Evolutionary conservation across 768 basidiomycete genomes (phyloP).

Genomic region (Suillus brevipes): DNA sequence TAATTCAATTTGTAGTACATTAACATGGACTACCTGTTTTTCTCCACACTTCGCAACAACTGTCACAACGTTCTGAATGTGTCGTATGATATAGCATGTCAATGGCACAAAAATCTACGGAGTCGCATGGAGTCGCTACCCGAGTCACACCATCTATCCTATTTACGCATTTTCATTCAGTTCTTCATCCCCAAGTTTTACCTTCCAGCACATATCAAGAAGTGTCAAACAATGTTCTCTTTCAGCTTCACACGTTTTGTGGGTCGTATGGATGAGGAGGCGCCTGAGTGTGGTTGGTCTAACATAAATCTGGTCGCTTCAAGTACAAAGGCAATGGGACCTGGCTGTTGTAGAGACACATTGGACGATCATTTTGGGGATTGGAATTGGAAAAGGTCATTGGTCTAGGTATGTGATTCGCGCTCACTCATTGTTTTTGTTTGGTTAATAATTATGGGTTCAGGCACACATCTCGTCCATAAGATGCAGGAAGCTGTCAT

Average conservation of each 20-base stretch:
- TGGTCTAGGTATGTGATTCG: conserved; percentile 21
- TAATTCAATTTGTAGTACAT: background rate
- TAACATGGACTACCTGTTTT: conserved; percentile 4
- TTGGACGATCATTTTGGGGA: conserved; percentile 38
- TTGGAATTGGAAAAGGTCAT: conserved; percentile 35
- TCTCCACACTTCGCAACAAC: background rate
- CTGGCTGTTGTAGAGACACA: conserved; percentile 31
- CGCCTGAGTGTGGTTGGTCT: conserved; percentile 37
- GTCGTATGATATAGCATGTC: conserved; percentile 26
- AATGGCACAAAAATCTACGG: conserved; percentile 15
- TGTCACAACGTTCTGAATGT: conserved; percentile 1
- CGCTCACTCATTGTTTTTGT: background rate
- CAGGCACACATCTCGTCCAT: background rate
- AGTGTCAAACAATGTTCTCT: conserved; percentile 26
- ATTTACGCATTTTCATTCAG: background rate
- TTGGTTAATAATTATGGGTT: background rate
- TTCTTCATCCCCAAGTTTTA: conserved; percentile 38
- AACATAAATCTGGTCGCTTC: conserved; percentile 28
- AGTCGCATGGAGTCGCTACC: conserved; percentile 3
- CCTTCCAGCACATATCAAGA: conserved; percentile 29
- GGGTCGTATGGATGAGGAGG: conserved; percentile 38
- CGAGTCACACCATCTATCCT: background rate
- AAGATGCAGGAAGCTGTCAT: conserved; percentile 6
- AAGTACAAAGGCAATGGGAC: conserved; percentile 38
- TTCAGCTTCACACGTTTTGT: conserved; percentile 16